phyloP scores from a whole-genome alignment of 73 alveolate genomes.

The Blepharisma stoltei region DNA sequence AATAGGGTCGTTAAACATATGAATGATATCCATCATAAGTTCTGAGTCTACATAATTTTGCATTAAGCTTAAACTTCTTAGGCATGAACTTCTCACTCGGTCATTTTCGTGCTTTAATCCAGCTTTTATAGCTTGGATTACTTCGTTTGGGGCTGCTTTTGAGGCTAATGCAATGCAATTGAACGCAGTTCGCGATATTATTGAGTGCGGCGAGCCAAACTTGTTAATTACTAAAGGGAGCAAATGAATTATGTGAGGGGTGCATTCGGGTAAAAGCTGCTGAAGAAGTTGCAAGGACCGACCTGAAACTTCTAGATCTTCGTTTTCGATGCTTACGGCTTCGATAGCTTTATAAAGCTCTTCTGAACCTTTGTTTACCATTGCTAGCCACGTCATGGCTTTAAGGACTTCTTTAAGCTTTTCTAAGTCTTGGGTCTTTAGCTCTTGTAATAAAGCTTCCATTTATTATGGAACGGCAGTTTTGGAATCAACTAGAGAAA shows the following conservation, averaged over 20 bases:
- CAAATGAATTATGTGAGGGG: not conserved
- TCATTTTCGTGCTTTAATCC: conserved; percentile 13
- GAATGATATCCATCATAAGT: not conserved
- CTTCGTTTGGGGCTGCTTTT: conserved; percentile 7
- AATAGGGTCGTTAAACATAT: conserved; percentile 6
- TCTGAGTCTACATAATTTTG: not conserved
- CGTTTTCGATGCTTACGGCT: conserved; percentile 21
- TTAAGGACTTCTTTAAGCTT: conserved; percentile 23
- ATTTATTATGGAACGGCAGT: not conserved
- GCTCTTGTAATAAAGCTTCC: conserved; percentile 24
- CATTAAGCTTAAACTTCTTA: conserved; percentile 1
- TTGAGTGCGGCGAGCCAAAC: conserved; percentile 24
- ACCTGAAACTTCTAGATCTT: conserved; percentile 28
- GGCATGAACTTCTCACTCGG: conserved; percentile 22
- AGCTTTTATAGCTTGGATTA: not conserved
- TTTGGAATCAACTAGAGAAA: too few species aligned
- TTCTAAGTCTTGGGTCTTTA: not conserved
- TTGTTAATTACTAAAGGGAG: not conserved
- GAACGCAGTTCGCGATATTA: conserved; percentile 30
- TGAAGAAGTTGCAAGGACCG: conserved; percentile 25
- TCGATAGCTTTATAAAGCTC: conserved; percentile 26
- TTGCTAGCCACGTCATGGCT: conserved; percentile 26
- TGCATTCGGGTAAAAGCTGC: conserved; percentile 23
- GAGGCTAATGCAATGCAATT: conserved; percentile 10
- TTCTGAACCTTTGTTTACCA: conserved; percentile 21